Base-by-base conservation (phyloP, 768 basidiomycete genomes). In the Russula ochroleuca region DNA sequence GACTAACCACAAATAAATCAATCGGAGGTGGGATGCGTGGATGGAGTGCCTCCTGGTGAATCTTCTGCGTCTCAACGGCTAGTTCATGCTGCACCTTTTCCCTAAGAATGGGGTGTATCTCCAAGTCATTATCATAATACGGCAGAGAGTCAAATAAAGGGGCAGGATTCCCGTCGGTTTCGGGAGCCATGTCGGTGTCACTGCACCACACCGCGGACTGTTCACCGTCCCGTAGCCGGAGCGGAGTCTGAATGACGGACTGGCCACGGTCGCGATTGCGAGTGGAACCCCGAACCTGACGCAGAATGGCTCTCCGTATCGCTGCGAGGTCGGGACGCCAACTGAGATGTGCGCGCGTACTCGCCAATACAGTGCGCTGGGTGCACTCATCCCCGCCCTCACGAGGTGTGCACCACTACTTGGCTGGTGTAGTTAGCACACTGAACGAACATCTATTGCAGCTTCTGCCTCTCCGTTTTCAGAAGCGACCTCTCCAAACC, bases 111-210 rank as follows among this genome's bases (percentile, higher is more conserved):
- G 92, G 90, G 64, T 81, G 83, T 60, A 82, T 82, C 64, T 93
- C 89, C 57, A 95, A 80, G 73, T 97, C 93, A 72, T 94, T 91
- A 78, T 98, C 94, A 71, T 92, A 94, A 77, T 97, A 98, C 19
- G 94, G 94, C 67, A 97, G 80, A 28, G 93, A 90, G 75, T 97
- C 94, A 69, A 93, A 84, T 41, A 88, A 78, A 62, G 78, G 78
- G 15, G 70, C 45, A 50, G 66, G 59, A 41, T 48, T 38, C 25
- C 57, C 40, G 38, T 48, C n/a, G 50, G 23, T 50, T 41, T 56
- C 64, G 49, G 45, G 21, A 40, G 40, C 63, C 61, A 45, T 53
- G 40, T 9, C 5, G 25, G 35, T 25, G 9, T 10, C 45, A 23
- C 21, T 45, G 17, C 2, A 48, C 6, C 25, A 48, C 25, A 49